Conservation (phyloP, 108 stramenopile species). For the Schizochytrium sp. region DNA sequence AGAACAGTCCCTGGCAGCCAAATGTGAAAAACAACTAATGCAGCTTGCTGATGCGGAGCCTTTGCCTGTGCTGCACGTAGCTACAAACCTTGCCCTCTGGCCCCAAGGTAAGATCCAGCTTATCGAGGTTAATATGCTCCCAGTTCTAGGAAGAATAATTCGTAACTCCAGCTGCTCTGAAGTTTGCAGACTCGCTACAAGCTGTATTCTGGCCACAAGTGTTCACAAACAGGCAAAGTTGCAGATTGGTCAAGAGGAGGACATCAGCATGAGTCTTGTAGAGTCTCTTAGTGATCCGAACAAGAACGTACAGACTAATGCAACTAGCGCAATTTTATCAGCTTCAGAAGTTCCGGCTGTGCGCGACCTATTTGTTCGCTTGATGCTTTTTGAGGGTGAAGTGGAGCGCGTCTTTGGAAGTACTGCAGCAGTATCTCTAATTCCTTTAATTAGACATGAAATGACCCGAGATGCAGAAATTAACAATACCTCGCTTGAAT, state of each 20-base stretch:
- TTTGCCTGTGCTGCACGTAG: background rate
- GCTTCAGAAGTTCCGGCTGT: background rate
- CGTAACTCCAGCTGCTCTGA: background rate
- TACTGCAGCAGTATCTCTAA: background rate
- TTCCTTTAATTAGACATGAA: background rate
- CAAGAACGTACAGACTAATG: constrained; percentile 32
- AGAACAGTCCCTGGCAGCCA: constrained; percentile 11
- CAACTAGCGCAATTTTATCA: background rate
- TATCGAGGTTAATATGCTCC: background rate
- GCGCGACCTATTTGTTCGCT: background rate
- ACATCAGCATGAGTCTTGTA: background rate
- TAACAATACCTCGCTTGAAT: background rate
- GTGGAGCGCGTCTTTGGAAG: constrained; percentile 22
- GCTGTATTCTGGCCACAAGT: background rate
- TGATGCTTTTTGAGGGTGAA: background rate
- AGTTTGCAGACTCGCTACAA: background rate
- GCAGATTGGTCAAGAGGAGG: background rate
- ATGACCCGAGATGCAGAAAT: background rate
- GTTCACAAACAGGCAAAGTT: constrained; percentile 6
- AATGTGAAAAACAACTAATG: constrained; percentile 27
- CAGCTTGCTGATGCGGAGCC: background rate
- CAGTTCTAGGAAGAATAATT: background rate
- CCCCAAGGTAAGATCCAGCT: constrained; percentile 12
- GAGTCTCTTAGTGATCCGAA: background rate
- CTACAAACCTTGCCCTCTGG: constrained; percentile 31